These are phyloP conservation scores for Datura wrightii DNA, from an alignment of 257 asterid species.

Conservation along the genomic window DNA sequence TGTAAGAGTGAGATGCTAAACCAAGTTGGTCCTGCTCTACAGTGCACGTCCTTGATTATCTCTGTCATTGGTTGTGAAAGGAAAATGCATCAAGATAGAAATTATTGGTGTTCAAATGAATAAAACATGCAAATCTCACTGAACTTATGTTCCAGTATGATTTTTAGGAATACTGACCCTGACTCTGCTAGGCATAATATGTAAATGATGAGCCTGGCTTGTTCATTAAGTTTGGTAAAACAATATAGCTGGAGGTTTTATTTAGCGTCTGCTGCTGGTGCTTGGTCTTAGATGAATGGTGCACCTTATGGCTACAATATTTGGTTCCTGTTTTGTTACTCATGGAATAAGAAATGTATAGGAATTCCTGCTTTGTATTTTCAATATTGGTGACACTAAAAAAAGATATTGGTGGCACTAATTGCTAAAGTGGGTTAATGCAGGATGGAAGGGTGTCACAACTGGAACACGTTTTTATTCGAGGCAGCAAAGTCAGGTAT, in stretches of 20 bases:
- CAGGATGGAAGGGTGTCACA: conserved; percentile 94
- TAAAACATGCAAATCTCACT: neutral
- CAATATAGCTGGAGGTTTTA: neutral
- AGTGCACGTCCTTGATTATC: neutral
- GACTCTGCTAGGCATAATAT: neutral
- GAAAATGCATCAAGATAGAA: neutral
- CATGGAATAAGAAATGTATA: neutral
- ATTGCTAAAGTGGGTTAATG: neutral
- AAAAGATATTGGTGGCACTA: neutral
- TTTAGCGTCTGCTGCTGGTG: neutral
- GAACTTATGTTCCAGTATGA: neutral
- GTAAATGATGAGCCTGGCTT: neutral
- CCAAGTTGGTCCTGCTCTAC: neutral
- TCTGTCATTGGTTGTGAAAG: neutral
- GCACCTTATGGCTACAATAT: neutral
- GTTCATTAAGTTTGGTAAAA: neutral
- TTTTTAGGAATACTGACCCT: neutral
- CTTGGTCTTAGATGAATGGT: neutral
- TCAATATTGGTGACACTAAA: neutral
- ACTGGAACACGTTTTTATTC: conserved; percentile 92
- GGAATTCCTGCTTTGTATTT: neutral
- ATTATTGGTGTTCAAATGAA: neutral
- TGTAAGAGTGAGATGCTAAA: neutral
- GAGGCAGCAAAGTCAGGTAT: conserved; percentile 99
- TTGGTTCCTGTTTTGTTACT: neutral